A percentile compares a stretch with the other conserved stretches of the same genome.
These are phyloP conservation scores for Hyphodiscus sp. DNA, from an alignment of 2,329 filamentous ascomycete species.

Conservation along the genomic window DNA sequence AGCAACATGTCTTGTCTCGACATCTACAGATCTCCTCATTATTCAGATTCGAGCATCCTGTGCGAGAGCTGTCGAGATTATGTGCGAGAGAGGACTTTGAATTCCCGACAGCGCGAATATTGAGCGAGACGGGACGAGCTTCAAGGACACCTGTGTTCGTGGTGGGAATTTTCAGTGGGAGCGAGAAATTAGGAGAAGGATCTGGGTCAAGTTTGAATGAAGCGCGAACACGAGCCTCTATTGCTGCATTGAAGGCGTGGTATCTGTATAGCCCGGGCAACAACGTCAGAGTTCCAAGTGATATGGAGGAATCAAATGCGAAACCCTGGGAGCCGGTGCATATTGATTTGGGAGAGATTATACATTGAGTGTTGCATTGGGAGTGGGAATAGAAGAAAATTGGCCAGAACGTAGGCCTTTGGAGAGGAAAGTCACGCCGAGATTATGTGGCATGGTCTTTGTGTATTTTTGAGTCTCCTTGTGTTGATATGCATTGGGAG, in stretches of 20 bases:
- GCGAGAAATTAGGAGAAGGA: conserved; percentile 90
- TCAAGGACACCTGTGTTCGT: conserved; percentile 86
- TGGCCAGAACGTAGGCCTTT: neutral
- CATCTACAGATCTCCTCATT: conserved; percentile 69
- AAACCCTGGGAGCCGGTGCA: conserved; percentile 46
- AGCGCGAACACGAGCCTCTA: conserved; percentile 72
- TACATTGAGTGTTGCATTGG: conserved; percentile 24
- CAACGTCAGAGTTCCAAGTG: conserved; percentile 40
- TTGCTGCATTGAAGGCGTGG: conserved; percentile 85
- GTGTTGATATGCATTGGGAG: conserved; percentile 18
- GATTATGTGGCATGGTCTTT: neutral
- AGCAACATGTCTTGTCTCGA: conserved; percentile 74
- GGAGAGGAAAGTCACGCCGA: neutral
- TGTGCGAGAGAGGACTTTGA: conserved; percentile 90
- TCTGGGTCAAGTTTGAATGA: conserved; percentile 70
- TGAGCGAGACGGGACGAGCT: conserved; percentile 82
- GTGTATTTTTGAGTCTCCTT: conserved; percentile 22
- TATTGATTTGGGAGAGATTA: conserved; percentile 51
- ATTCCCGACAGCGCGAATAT: conserved; percentile 73
- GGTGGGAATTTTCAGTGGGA: conserved; percentile 87
- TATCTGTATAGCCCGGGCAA: conserved; percentile 79
- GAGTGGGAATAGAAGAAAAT: conserved; percentile 6
- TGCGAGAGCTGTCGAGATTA: conserved; percentile 73
- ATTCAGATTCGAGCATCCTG: conserved; percentile 80
- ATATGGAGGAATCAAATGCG: conserved; percentile 33